Evolutionary conservation across 2,329 filamentous ascomycete species (phyloP).

Genomic region (Simplicillium aogashimaense): DNA sequence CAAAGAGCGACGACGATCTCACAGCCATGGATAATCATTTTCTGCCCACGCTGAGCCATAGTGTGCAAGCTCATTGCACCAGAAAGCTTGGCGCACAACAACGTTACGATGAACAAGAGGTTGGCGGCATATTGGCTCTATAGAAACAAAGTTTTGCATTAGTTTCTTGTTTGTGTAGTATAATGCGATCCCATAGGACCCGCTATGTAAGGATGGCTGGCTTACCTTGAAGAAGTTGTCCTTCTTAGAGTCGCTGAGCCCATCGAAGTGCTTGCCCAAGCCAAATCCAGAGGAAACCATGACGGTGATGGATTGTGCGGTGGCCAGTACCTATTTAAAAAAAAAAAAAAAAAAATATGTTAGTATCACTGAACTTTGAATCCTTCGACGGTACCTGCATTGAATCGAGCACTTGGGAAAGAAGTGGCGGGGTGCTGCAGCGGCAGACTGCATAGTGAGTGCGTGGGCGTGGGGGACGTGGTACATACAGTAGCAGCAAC

Average conservation of each 20-base stretch:
- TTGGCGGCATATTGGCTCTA: slow-evolving; percentile 16
- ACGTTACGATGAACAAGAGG: slow-evolving; percentile 13
- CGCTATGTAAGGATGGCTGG: neutral
- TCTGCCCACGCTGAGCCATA: slow-evolving; percentile 13
- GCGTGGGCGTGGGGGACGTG: neutral
- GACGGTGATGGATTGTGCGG: slow-evolving; percentile 12
- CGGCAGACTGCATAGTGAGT: too few species aligned
- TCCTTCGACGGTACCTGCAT: too few species aligned
- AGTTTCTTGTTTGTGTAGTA: neutral
- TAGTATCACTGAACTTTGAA: too few species aligned
- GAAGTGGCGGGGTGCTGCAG: too few species aligned
- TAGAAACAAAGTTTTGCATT: neutral
- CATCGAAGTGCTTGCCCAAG: slow-evolving; percentile 11
- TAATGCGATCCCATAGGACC: too few species aligned
- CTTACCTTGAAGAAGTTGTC: slow-evolving; percentile 16
- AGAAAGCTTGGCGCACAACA: slow-evolving; percentile 16
- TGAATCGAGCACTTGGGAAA: too few species aligned
- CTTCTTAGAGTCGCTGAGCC: slow-evolving; percentile 6
- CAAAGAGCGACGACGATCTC: slow-evolving; percentile 12
- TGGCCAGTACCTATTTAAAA: slow-evolving; percentile 6
- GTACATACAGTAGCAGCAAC: slow-evolving; percentile 15
- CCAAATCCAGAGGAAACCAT: slow-evolving; percentile 13
- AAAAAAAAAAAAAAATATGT: too few species aligned
- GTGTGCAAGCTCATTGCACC: slow-evolving; percentile 14
- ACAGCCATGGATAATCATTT: slow-evolving; percentile 9